Base-by-base conservation (phyloP, 1,139 yeast genomes). In the Taphrina flavorubra region DNA sequence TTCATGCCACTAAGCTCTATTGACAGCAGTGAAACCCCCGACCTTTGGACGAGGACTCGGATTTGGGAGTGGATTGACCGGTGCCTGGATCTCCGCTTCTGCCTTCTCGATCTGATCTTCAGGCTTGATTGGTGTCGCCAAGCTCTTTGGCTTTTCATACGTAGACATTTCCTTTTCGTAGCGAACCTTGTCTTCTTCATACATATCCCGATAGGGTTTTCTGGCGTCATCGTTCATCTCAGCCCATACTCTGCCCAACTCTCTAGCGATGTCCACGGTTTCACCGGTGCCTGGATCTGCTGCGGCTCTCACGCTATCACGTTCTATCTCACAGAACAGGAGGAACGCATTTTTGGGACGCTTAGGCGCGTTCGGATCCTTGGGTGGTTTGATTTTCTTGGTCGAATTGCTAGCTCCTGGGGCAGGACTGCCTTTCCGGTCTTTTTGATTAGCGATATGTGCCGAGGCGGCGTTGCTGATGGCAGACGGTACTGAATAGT, bases 201-300 rank as follows among this genome's bases (percentile, higher is more conserved):
- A 92, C 69, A 88, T 78, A 71, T 88, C 87, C 74, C 87, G 87
- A 77, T 86, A 92, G 10, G 95, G 95, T 74, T 85, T 86, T 69
- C 90, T 84, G 34, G 85, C 89, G 55, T 85, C 90, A 57, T 87
- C 89, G 70, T 83, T 85, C 74, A 92, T 81, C 70, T 82, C 82
- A 75, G 89, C 90, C 98, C 98, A 92, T 2, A 87, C 87, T 73
- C 90, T 97, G 0, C 96, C 88, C 81, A 92, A 82, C 20, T 88
- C 87, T 74, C 85, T 87, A 1, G 95, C 87, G 69, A 90, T 81
- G 75, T 90, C 97, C 47, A 80, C 80, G 31, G 82, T 81, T 51
- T 82, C 83, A 0, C 87, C 88, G 1, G 84, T 82, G 31, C 59
- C 67, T 6, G 59, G 46, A 68, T 79, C 77, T 44, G 78, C 75